Conservation (phyloP, 2,329 filamentous ascomycete genomes). For the Ceratocystis colombiana region DNA sequence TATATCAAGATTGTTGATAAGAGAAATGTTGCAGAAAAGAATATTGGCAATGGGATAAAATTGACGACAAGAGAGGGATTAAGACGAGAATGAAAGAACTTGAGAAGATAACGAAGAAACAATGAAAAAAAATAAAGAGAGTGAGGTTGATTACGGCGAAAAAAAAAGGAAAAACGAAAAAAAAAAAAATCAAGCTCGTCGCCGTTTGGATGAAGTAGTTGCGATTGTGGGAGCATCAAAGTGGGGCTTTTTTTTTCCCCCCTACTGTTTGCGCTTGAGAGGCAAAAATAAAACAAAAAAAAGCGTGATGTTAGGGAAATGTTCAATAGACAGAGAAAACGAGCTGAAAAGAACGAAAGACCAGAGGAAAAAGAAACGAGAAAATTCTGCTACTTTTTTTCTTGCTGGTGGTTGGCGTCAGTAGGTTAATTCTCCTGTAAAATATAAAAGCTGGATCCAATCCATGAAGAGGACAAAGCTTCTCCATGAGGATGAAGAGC, state of each 20-base stretch:
- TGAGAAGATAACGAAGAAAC: not conserved
- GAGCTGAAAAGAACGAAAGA: not conserved
- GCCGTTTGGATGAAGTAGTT: slow-evolving; percentile 9
- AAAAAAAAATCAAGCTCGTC: slow-evolving; percentile 1
- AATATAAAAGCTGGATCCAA: not conserved
- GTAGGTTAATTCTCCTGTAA: not conserved
- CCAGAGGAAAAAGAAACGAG: not conserved
- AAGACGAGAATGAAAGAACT: not conserved
- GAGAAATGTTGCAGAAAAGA: not conserved
- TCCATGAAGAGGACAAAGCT: not conserved
- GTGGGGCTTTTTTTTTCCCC: not conserved
- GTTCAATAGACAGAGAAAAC: not conserved
- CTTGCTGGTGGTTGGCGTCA: slow-evolving; percentile 5
- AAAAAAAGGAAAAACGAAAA: not conserved
- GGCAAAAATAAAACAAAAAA: not conserved
- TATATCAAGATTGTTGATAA: slow-evolving; percentile 15
- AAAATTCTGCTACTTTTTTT: not conserved
- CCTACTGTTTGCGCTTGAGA: not conserved
- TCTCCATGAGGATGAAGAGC: not conserved
- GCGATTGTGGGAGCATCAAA: slow-evolving; percentile 5
- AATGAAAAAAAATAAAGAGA: not conserved
- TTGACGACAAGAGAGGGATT: not conserved
- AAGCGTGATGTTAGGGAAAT: no score
- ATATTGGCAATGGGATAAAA: not conserved
- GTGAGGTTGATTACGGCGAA: not conserved